phyloP scores from a whole-genome alignment of 306 rosid species.

The Fagus sylvatica region DNA sequence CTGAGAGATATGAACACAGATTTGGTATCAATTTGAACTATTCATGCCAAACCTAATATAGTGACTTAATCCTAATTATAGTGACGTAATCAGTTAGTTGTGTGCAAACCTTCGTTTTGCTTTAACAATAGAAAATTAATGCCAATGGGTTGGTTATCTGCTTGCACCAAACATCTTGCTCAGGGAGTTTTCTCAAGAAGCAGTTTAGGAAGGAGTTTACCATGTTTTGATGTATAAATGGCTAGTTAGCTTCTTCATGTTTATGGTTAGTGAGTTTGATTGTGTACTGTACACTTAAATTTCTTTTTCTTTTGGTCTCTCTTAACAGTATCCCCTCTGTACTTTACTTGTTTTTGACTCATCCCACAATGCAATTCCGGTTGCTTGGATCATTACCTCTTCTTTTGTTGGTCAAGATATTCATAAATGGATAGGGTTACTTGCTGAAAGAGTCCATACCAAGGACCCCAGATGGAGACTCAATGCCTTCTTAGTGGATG shows the following conservation, averaged over 20 bases:
- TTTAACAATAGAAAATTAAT: neutral
- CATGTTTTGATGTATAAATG: neutral
- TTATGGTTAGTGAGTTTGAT: neutral
- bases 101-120: neutral
- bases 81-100: neutral
- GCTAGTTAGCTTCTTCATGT: neutral
- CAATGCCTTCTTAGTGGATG: slow-evolving; percentile 62
- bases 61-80: too few species aligned
- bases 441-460: slow-evolving; percentile 53
- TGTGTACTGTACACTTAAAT: slow-evolving; percentile 17
- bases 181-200: neutral
- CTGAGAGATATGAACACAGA: neutral
- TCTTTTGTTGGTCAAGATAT: slow-evolving; percentile 53
- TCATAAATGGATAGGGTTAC: slow-evolving; percentile 67
- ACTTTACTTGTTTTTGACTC: slow-evolving; percentile 74
- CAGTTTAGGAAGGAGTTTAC: neutral
- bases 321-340: slow-evolving; percentile 61
- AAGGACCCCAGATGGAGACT: slow-evolving; percentile 75
- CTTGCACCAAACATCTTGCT: neutral
- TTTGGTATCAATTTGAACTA: neutral
- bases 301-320: slow-evolving; percentile 14
- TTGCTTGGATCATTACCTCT: slow-evolving; percentile 79
- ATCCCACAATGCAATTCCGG: slow-evolving; percentile 76
- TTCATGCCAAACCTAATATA: neutral
- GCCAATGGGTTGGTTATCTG: neutral